Evolutionary conservation across 192 early-diverging fungal species (phyloP).

Genomic region (Coemansia sp.): DNA sequence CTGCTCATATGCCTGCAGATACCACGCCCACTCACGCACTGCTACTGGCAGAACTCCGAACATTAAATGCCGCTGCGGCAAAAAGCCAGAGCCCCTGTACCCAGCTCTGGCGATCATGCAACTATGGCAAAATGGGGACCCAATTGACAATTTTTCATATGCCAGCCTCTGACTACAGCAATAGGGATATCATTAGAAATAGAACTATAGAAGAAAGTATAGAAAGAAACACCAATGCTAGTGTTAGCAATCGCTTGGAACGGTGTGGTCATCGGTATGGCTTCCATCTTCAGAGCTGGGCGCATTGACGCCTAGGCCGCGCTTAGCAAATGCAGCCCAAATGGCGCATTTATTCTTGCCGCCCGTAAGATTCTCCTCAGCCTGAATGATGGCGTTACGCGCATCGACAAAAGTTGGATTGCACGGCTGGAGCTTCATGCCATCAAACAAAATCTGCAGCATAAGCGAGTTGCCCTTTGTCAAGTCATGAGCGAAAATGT

Average conservation of each 20-base stretch:
- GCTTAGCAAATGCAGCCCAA: conserved; percentile 70
- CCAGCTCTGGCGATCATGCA: too few relatives aligned
- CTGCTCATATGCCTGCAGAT: too few relatives aligned
- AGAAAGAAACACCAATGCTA: too few relatives aligned
- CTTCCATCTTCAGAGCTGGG: background rate
- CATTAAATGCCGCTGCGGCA: too few relatives aligned
- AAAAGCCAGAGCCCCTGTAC: too few relatives aligned
- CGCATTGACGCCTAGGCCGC: conserved; percentile 60
- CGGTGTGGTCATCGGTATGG: conserved; percentile 28
- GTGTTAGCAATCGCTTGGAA: conserved; percentile 25
- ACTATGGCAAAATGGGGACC: too few relatives aligned
- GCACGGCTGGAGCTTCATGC: conserved; percentile 71
- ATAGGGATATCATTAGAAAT: too few relatives aligned
- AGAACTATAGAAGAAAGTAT: too few relatives aligned
- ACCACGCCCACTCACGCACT: too few relatives aligned
- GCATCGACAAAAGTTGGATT: conserved; percentile 67
- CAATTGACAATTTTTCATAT: too few relatives aligned
- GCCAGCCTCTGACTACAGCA: too few relatives aligned
- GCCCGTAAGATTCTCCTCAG: conserved; percentile 57
- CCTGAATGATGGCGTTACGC: conserved; percentile 66
- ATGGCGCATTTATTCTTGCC: conserved; percentile 62
- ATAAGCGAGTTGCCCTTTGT: conserved; percentile 58
- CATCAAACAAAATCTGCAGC: conserved; percentile 61
- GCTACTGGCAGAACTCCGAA: too few relatives aligned
- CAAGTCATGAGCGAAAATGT: conserved; percentile 35